These are phyloP conservation scores for Salix arbutifolia DNA, from an alignment of 345 rosid species.

Conservation along the genomic window DNA sequence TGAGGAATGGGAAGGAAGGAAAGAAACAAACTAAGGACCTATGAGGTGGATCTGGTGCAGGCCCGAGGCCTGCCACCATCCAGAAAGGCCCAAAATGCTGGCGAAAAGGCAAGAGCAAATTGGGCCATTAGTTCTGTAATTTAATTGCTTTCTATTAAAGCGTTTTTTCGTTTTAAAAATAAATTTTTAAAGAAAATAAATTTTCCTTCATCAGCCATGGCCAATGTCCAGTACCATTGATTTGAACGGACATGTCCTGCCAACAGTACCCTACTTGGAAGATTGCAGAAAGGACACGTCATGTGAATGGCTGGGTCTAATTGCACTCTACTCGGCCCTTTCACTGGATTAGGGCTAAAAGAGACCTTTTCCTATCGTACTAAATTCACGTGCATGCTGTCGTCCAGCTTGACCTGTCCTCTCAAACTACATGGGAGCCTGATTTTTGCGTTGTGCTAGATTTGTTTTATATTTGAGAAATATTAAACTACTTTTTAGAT, in stretches of 20 bases:
- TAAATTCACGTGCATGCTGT: neutral
- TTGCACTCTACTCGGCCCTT: neutral
- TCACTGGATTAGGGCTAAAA: neutral
- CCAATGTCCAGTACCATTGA: neutral
- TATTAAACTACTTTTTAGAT: too few species aligned
- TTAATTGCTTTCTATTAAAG: neutral
- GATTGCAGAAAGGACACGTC: slow-evolving; percentile 1
- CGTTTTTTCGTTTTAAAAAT: too few species aligned
- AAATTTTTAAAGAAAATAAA: too few species aligned
- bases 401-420: too few species aligned
- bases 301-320: neutral
- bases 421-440: too few species aligned
- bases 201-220: neutral
- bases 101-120: neutral
- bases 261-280: neutral
- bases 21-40: neutral
- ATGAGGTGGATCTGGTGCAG: neutral
- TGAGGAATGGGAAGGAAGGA: too few species aligned
- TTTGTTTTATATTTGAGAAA: too few species aligned
- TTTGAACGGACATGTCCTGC: neutral
- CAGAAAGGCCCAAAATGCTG: neutral
- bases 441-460: too few species aligned
- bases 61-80: neutral
- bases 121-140: neutral
- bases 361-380: neutral